Conservation (phyloP, 495 filamentous ascomycete genomes). For the Podospora anserina region DNA sequence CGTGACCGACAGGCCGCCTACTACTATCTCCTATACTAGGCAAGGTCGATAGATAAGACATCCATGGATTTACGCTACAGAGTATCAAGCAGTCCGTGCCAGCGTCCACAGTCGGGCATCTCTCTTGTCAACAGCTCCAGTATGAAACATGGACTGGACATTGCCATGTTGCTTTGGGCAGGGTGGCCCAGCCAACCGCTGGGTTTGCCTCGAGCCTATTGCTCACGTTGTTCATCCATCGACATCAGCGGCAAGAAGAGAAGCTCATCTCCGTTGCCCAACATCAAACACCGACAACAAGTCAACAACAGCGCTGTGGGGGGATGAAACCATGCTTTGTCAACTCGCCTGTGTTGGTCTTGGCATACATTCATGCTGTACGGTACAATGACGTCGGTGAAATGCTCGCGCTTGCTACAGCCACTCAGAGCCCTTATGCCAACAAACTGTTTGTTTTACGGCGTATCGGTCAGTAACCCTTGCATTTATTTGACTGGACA, state of each 20-base stretch:
- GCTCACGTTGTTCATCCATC: neutral
- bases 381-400: slow-evolving; percentile 17
- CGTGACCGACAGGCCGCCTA: neutral
- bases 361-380: neutral
- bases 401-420: slow-evolving; percentile 15
- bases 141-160: neutral
- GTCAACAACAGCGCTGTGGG: neutral
- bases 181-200: neutral
- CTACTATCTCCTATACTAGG: too few relatives aligned
- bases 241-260: neutral
- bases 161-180: neutral
- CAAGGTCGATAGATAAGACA: neutral
- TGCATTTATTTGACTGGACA: neutral
- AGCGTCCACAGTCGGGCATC: neutral
- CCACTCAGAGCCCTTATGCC: slow-evolving; percentile 8
- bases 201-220: neutral
- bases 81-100: neutral
- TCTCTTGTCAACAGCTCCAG: neutral
- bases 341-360: neutral
- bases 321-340: neutral
- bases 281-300: neutral
- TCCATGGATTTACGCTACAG: neutral
- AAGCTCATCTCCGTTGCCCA: neutral
- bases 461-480: neutral
- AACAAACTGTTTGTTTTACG: slow-evolving; percentile 9